Evolutionary conservation across 179 eudicot genomes (phyloP).

Genomic region (Beta lomatogona): DNA sequence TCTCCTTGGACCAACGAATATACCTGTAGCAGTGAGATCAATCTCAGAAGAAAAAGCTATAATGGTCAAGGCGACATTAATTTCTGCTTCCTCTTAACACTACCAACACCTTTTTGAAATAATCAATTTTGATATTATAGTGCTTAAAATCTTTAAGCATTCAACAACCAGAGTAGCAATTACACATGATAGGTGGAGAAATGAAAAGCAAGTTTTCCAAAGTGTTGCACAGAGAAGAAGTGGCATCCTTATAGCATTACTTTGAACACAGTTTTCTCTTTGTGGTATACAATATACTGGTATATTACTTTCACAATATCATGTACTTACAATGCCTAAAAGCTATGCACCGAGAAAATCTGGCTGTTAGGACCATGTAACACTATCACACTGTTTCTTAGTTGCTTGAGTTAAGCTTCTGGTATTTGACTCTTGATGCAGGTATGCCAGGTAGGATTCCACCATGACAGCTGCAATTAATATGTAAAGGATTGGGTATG

Average conservation of each 20-base stretch:
- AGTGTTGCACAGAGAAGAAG: not conserved
- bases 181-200: not conserved
- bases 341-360: not conserved
- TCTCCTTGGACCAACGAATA: not conserved
- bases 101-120: not conserved
- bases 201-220: not conserved
- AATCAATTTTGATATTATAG: not conserved
- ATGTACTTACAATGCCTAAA: not conserved
- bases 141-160: not conserved
- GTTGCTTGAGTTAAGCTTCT: not conserved
- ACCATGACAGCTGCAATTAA: not conserved
- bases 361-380: not conserved
- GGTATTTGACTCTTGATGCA: not conserved
- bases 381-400: not conserved
- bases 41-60: not conserved
- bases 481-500: not conserved
- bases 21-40: not conserved
- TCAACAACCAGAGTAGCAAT: not conserved
- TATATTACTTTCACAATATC: not conserved
- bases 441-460: not conserved
- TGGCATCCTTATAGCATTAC: not conserved
- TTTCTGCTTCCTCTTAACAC: not conserved
- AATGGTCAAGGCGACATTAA: not conserved
- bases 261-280: not conserved
- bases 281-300: not conserved